These are phyloP conservation scores for Diplosphaera chodatii DNA, from an alignment of 139 green algal species.

Conservation along the genomic window DNA sequence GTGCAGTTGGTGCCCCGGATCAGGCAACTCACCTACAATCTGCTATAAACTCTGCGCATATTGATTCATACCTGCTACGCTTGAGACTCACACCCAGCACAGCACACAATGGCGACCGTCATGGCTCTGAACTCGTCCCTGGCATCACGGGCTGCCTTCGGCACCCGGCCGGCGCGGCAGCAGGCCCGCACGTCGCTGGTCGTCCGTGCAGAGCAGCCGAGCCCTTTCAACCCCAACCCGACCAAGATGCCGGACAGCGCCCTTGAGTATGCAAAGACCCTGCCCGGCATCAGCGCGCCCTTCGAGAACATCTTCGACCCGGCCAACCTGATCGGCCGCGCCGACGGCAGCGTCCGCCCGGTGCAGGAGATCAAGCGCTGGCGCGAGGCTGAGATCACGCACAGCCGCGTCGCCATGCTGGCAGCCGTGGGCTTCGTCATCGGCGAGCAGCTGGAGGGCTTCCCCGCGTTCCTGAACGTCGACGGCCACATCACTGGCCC, in stretches of 20 bases:
- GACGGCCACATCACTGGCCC: conserved; percentile 52
- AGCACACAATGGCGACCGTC: neutral
- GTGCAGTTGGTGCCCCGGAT: no score
- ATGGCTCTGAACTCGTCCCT: neutral
- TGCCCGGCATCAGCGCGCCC: conserved; percentile 50
- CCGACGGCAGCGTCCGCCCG: conserved; percentile 14
- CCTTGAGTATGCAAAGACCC: conserved; percentile 22
- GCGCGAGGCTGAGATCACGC: conserved; percentile 65
- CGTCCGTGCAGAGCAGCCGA: no score
- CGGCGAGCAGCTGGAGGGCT: conserved; percentile 56
- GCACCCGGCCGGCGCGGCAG: neutral
- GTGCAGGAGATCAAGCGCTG: conserved; percentile 42
- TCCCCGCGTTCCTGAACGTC: conserved; percentile 21
- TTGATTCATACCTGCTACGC: no score
- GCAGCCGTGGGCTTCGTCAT: conserved; percentile 58
- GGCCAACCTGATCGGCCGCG: conserved; percentile 21
- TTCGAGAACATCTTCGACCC: conserved; percentile 51
- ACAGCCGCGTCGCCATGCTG: conserved; percentile 72
- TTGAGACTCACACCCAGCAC: no score
- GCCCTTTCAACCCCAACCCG: neutral
- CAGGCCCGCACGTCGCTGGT: neutral
- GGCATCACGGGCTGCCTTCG: neutral
- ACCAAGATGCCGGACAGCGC: neutral
- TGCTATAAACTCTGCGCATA: no score
- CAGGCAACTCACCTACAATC: no score